Conservation (phyloP, 202 grass and related monocot species). For the Saccharum hybrid region DNA sequence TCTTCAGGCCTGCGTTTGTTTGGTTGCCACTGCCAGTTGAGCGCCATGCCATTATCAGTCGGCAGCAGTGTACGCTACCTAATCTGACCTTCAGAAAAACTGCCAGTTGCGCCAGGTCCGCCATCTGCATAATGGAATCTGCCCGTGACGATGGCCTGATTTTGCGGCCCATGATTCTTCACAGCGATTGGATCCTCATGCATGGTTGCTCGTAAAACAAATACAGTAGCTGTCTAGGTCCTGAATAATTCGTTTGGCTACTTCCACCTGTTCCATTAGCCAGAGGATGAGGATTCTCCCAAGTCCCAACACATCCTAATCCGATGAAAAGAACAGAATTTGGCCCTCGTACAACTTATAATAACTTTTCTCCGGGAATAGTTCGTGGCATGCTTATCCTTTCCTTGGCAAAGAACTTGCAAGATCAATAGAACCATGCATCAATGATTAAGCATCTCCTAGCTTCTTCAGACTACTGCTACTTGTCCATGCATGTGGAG, state of each 20-base stretch:
- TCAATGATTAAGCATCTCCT: background rate
- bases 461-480: background rate
- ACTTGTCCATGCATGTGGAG: background rate
- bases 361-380: background rate
- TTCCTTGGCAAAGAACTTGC: background rate
- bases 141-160: conserved; percentile 24
- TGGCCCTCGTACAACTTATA: background rate
- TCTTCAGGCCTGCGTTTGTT: background rate
- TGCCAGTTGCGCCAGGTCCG: conserved; percentile 14
- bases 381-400: background rate
- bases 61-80: background rate
- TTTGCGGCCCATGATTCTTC: conserved; percentile 24
- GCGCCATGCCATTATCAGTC: background rate
- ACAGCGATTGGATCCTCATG: conserved; percentile 6
- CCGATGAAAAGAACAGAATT: background rate
- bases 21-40: conserved; percentile 39
- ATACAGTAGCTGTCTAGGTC: background rate
- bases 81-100: conserved; percentile 14
- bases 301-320: background rate
- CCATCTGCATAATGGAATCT: background rate
- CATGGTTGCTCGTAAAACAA: background rate
- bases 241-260: background rate
- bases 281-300: background rate
- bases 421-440: background rate
- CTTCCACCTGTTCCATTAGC: conserved; percentile 3